phyloP scores from a whole-genome alignment of 2,329 filamentous ascomycete species.

The Fusarium camptoceras region DNA sequence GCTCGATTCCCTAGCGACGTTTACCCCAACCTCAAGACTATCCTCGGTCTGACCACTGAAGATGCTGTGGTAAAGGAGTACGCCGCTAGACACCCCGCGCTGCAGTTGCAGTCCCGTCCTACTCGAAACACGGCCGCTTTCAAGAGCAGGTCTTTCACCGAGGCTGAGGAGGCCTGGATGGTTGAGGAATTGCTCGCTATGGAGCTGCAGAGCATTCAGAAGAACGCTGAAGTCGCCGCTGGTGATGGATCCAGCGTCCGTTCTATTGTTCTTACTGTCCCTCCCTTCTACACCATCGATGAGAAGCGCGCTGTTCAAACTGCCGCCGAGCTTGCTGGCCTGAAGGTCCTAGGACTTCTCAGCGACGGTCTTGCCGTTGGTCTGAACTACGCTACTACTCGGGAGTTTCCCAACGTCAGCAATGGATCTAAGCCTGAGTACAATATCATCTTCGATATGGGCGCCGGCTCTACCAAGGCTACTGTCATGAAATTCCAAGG shows the following conservation, averaged over 20 bases:
- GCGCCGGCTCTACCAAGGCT: conserved; percentile 91
- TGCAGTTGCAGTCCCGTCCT: conserved; percentile 73
- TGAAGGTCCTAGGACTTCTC: conserved; percentile 86
- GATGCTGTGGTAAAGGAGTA: conserved; percentile 76
- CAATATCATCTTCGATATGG: conserved; percentile 97
- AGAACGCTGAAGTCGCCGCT: conserved; percentile 86
- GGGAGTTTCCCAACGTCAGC: conserved; percentile 86
- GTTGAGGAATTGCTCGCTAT: conserved; percentile 96
- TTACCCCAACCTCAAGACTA: conserved; percentile 91
- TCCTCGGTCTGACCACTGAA: conserved; percentile 79
- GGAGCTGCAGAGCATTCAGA: conserved; percentile 91
- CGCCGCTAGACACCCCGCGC: conserved; percentile 78
- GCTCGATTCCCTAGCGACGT: conserved; percentile 92
- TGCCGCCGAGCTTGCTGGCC: conserved; percentile 86
- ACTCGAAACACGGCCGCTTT: conserved; percentile 80
- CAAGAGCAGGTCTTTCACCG: conserved; percentile 75
- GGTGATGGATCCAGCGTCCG: conserved; percentile 79
- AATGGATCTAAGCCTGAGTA: conserved; percentile 89
- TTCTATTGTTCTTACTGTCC: conserved; percentile 89
- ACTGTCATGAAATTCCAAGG: conserved; percentile 92
- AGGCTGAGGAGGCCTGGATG: conserved; percentile 74
- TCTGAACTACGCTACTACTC: conserved; percentile 91
- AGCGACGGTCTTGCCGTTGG: conserved; percentile 93
- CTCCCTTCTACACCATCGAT: conserved; percentile 88
- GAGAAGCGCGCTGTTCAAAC: conserved; percentile 88